These are phyloP conservation scores for Haplosporangium gracile DNA, from an alignment of 192 early-diverging fungal genomes.

Conservation along the genomic window DNA sequence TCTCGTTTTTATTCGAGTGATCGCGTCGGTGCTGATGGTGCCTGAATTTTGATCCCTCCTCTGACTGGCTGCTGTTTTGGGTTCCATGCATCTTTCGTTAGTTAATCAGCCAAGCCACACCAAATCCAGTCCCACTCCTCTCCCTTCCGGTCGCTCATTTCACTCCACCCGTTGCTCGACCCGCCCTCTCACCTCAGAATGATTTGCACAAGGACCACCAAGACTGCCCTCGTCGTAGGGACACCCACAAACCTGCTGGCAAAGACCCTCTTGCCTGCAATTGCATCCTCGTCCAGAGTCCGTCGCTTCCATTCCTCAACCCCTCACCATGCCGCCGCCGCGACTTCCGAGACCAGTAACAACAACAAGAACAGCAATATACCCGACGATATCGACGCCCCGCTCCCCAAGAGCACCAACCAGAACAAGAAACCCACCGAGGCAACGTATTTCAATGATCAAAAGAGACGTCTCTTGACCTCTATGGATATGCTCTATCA, in stretches of 20 bases:
- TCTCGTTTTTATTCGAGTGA: too few species aligned
- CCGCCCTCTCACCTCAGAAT: not conserved
- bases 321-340: not conserved
- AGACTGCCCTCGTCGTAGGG: not conserved
- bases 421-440: not conserved
- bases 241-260: not conserved
- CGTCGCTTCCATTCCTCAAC: slow-evolving; percentile 15
- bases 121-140: not conserved
- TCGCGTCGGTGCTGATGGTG: not conserved
- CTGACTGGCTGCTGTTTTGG: not conserved
- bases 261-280: slow-evolving; percentile 16
- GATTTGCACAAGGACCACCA: slow-evolving; percentile 29
- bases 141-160: not conserved
- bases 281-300: slow-evolving; percentile 16
- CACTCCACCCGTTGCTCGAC: not conserved
- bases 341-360: not conserved
- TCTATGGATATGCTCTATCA: slow-evolving; percentile 55
- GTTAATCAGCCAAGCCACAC: slow-evolving; percentile 5
- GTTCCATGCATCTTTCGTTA: not conserved
- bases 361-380: slow-evolving; percentile 8
- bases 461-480: slow-evolving; percentile 30
- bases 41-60: not conserved
- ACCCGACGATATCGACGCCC: slow-evolving; percentile 37
- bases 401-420: slow-evolving; percentile 8
- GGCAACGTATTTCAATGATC: slow-evolving; percentile 13